Base-by-base conservation (phyloP, 2,329 filamentous ascomycete genomes). In the Aspergillus fumigatiaffinis region DNA sequence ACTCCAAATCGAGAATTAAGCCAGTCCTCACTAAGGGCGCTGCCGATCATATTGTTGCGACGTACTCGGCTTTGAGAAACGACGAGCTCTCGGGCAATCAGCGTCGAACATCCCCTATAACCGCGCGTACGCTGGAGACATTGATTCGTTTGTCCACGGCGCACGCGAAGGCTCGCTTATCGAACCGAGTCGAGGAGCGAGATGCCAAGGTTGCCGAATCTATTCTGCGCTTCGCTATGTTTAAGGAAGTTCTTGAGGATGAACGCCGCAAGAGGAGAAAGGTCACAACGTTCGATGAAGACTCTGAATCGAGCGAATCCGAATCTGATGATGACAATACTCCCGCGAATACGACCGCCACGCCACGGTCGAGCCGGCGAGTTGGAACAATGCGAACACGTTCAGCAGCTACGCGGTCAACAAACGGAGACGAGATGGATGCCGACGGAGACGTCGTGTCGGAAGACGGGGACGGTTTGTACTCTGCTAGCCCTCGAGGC, bases 141-240 rank as follows among this genome's bases (percentile, higher is more conserved):
- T 83, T 99, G n/a, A 97, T 99, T 71, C 94, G 94, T 86, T 82
- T 99, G 20, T 90, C 94, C 4, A 97, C 93, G 0, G 94, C 94
- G 1, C 94, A 99, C 67, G 94, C 94, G 59, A 99, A 97, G 76
- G 86, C 92, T 6, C 86, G 94, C 29, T 81, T 99, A 6, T 96
- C 92, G 1, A 92, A 86, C 69, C 82, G 91, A 44, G 91, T 99
- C 2, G 92, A 97, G 63, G 89, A 96, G 72, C 87, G 88, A 55
- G 94, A 99, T 73, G 92, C 93, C 1, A 78, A 90, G 53, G 87
- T 92, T 35, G 94, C 94, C 9, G 93, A 99, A 73, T 84, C 86
- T 8, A 96, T 99, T 63, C 79, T 99, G 32, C 86, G 94, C 20
- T 99, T 97, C 70, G 95, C 94, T 2, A 82, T 99, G 38, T 99